Evolutionary conservation across 2,329 filamentous ascomycete genomes (phyloP).

Genomic region (Talaromyces sp.): DNA sequence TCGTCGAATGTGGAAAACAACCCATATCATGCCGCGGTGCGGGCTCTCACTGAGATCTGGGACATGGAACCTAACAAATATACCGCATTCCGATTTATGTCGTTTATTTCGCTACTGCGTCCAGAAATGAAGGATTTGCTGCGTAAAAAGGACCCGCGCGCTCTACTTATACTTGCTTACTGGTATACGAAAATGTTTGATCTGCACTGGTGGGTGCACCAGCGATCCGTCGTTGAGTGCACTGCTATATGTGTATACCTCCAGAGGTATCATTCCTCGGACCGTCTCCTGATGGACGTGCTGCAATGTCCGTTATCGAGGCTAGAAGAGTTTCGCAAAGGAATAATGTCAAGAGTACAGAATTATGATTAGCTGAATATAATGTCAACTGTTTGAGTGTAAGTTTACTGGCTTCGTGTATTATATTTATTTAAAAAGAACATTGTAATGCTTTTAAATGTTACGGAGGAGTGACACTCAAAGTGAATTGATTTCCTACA

Average conservation of each 20-base stretch:
- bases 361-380: neutral
- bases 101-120: conserved; percentile 12
- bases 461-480: no score
- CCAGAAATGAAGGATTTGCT: conserved; percentile 41
- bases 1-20: conserved; percentile 35
- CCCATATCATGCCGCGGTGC: conserved; percentile 7
- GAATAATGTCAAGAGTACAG: neutral
- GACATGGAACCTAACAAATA: conserved; percentile 13
- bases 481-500: no score
- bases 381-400: no score
- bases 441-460: no score
- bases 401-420: no score
- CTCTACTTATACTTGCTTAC: conserved; percentile 52
- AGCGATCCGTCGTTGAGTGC: conserved; percentile 46
- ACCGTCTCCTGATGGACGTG: conserved; percentile 4
- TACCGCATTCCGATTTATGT: conserved; percentile 6
- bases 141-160: conserved; percentile 47
- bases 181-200: conserved; percentile 51
- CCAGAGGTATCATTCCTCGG: conserved; percentile 22
- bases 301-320: neutral
- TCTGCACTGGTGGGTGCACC: conserved; percentile 46
- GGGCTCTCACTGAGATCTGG: neutral
- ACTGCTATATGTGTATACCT: conserved; percentile 45
- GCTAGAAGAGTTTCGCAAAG: neutral
- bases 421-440: no score